phyloP scores from a whole-genome alignment of 768 basidiomycete species.

The Rhodosporidiobolus odoratus region DNA sequence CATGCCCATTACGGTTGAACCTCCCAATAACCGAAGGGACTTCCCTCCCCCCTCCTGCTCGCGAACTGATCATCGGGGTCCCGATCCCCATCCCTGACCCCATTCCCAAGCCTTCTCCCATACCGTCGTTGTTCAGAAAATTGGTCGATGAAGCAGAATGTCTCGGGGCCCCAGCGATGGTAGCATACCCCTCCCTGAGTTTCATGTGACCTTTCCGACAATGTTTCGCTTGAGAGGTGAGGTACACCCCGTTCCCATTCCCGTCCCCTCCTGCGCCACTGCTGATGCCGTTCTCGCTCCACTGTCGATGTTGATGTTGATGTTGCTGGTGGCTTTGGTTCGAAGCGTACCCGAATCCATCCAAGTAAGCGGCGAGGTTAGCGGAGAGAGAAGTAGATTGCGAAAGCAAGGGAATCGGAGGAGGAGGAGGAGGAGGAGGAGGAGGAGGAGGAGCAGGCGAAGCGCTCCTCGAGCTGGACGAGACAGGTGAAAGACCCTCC shows the following conservation, averaged over 20 bases:
- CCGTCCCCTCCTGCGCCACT: too few relatives aligned
- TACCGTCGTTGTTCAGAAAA: too few relatives aligned
- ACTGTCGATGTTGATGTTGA: neutral
- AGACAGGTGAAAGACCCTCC: too few relatives aligned
- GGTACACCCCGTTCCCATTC: too few relatives aligned
- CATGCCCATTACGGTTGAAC: slow-evolving; percentile 20
- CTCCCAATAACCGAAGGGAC: slow-evolving; percentile 13
- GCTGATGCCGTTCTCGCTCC: neutral
- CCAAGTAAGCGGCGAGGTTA: slow-evolving; percentile 3
- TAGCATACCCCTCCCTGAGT: neutral
- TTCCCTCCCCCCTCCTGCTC: too few relatives aligned
- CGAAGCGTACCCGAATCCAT: slow-evolving; percentile 1
- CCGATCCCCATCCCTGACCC: neutral
- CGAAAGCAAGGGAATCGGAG: too few relatives aligned
- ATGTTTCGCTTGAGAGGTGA: too few relatives aligned
- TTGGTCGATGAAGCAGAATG: neutral
- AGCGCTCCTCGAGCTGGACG: neutral
- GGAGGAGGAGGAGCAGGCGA: neutral
- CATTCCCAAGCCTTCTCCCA: too few relatives aligned
- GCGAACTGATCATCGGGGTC: neutral
- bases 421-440: too few relatives aligned
- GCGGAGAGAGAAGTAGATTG: neutral
- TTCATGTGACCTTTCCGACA: too few relatives aligned
- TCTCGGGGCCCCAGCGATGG: neutral
- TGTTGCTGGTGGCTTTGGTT: neutral